phyloP scores from a whole-genome alignment of 768 basidiomycete species.

The Podaxis sp. region DNA sequence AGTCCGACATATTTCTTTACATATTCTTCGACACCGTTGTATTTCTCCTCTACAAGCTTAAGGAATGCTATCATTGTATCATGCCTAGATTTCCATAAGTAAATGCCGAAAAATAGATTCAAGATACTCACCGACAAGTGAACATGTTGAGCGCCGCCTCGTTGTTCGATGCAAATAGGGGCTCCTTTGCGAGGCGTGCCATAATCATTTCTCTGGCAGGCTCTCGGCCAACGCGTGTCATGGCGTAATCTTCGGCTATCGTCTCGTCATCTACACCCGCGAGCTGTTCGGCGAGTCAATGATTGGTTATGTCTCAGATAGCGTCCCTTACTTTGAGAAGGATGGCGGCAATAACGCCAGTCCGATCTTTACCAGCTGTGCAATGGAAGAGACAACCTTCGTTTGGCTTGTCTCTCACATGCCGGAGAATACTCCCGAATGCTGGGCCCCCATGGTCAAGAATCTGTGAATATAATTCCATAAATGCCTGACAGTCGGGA shows the following conservation, averaged over 20 bases:
- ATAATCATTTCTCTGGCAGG: constrained; percentile 71
- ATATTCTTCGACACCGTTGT: constrained; percentile 67
- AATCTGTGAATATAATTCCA: constrained; percentile 78
- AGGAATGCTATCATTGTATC: constrained; percentile 79
- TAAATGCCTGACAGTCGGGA: constrained; percentile 52
- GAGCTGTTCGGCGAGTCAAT: constrained; percentile 40
- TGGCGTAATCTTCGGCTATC: constrained; percentile 70
- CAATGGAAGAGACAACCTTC: constrained; percentile 73
- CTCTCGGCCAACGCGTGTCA: constrained; percentile 77
- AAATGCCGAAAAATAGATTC: neutral
- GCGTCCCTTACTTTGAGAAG: constrained; percentile 51
- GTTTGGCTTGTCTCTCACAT: constrained; percentile 65
- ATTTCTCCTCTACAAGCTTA: constrained; percentile 52
- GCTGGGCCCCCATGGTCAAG: constrained; percentile 66
- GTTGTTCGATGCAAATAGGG: constrained; percentile 67
- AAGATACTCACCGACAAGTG: constrained; percentile 55
- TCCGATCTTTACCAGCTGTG: constrained; percentile 84
- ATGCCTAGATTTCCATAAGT: constrained; percentile 34
- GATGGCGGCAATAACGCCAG: constrained; percentile 71
- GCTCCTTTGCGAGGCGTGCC: constrained; percentile 62
- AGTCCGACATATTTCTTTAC: constrained; percentile 51
- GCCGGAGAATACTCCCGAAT: constrained; percentile 68
- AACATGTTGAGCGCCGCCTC: constrained; percentile 83
- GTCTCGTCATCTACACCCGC: constrained; percentile 62
- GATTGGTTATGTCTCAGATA: neutral